Conservation (phyloP, 441 rosid species). For the Gossypium gossypioides region DNA sequence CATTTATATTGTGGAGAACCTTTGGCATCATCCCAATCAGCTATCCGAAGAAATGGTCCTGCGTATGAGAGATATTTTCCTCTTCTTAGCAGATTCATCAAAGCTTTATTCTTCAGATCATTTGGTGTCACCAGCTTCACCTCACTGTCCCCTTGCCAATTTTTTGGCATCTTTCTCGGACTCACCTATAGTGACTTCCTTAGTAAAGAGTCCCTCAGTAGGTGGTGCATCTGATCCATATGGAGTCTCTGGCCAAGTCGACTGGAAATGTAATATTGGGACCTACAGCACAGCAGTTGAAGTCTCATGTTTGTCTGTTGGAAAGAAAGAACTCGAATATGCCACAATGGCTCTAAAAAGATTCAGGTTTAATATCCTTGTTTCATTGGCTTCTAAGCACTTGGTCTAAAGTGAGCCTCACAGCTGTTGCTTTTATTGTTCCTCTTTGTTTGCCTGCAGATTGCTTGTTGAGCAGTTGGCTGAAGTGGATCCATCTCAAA, state of each 20-base stretch:
- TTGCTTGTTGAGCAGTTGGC: constrained; percentile 57
- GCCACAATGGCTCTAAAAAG: constrained; percentile 58
- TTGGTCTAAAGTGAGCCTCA: constrained; percentile 4
- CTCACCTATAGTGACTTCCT: constrained; percentile 26
- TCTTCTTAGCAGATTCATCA: constrained; percentile 49
- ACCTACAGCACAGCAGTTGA: constrained; percentile 41
- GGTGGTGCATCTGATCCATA: constrained; percentile 36
- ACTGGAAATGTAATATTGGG: constrained; percentile 40
- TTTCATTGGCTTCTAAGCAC: background rate
- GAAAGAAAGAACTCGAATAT: constrained; percentile 54
- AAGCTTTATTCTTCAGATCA: constrained; percentile 26
- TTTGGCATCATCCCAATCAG: constrained; percentile 43
- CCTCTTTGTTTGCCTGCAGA: constrained; percentile 25
- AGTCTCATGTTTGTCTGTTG: constrained; percentile 56
- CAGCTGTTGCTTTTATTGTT: constrained; percentile 1
- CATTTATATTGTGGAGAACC: constrained; percentile 26
- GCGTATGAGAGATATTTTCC: constrained; percentile 63
- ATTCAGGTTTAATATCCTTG: constrained; percentile 30
- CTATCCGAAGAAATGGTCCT: constrained; percentile 63
- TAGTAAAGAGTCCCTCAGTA: constrained; percentile 25
- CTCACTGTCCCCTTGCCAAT: constrained; percentile 37
- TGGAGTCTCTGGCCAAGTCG: constrained; percentile 33
- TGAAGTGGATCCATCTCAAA: constrained; percentile 38
- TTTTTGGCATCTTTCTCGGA: constrained; percentile 38
- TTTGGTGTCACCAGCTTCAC: constrained; percentile 33